These are phyloP conservation scores for Trichoderma harzianum DNA, from an alignment of 2,329 filamentous ascomycete species.

Conservation along the genomic window DNA sequence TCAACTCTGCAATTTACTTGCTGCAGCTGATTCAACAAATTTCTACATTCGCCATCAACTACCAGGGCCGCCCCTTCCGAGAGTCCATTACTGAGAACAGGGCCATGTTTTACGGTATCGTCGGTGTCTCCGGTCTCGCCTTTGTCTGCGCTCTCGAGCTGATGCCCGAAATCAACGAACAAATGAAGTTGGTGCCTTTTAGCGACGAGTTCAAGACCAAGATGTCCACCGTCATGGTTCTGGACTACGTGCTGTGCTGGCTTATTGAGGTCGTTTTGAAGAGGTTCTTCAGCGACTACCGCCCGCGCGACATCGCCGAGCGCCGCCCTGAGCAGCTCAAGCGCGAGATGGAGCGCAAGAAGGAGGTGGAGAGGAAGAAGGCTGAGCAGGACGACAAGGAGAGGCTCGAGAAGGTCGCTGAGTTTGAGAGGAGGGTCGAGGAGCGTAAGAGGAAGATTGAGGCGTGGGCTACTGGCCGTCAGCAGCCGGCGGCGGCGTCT, in stretches of 20 bases:
- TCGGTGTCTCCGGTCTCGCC: slow-evolving; percentile 84
- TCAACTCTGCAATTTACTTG: slow-evolving; percentile 96
- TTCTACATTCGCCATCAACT: slow-evolving; percentile 98
- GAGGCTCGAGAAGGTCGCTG: slow-evolving; percentile 52
- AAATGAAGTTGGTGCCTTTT: slow-evolving; percentile 90
- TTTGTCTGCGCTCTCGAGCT: slow-evolving; percentile 96
- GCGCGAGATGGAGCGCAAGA: slow-evolving; percentile 68
- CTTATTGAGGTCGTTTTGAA: slow-evolving; percentile 85
- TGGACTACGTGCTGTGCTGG: slow-evolving; percentile 86
- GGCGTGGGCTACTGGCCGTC: slow-evolving; percentile 42
- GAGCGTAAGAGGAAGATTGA: slow-evolving; percentile 48
- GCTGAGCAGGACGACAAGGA: slow-evolving; percentile 51
- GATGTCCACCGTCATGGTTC: slow-evolving; percentile 78
- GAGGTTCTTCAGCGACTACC: slow-evolving; percentile 81
- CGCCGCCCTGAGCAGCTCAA: slow-evolving; percentile 82
- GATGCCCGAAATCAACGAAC: slow-evolving; percentile 89
- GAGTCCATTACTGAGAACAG: slow-evolving; percentile 93
- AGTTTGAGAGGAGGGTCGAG: slow-evolving; percentile 57
- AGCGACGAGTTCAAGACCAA: slow-evolving; percentile 82
- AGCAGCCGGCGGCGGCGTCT: slow-evolving; percentile 17
- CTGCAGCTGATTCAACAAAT: slow-evolving; percentile 98
- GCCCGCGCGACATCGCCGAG: slow-evolving; percentile 87
- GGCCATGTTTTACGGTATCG: slow-evolving; percentile 96
- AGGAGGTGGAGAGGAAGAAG: slow-evolving; percentile 49
- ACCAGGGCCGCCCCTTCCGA: slow-evolving; percentile 96